Base-by-base conservation (phyloP, 495 filamentous ascomycete species). In the Polyplosphaeria fusca region DNA sequence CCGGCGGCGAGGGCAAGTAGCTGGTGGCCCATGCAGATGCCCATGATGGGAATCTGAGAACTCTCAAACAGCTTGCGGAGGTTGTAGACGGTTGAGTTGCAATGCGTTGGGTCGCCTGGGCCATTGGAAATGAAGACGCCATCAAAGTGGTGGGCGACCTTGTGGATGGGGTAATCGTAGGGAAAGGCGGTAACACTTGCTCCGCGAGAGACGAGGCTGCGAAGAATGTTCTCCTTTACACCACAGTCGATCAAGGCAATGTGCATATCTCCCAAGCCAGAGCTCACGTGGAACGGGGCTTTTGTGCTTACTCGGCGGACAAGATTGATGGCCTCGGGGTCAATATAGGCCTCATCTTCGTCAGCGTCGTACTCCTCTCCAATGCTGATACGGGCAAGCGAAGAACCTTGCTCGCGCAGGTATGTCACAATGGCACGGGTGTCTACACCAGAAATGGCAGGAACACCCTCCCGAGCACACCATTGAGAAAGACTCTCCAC, bases 171-270 rank as follows among this genome's bases (percentile, higher is more conserved):
- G 76, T 89, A 97, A 75, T 96, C 84, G 75, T 86, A 96, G 41
- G 93, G 93, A 76, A 98, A 94, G 51, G 86, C 86, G 20, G 94
- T 97, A 43, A 95, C 86, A 58, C 84, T 88, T 37, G 88, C 84
- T 23, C 91, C 93, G 27, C 93, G 88, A 71, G 76, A 79, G 60
- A 97, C 92, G 58, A 98, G 77, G 68, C 87, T 92, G 61, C 93
- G 87, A 46, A 98, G 83, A 70, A 98, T 98, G 77, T 97, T 98
- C 80, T 98, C 93, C 80, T 98, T 98, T 55, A 98, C 94, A 73
- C 93, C 93, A 70, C 93, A 98, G 75, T 98, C 93, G 70, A 98
- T 85, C 54, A 98, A 81, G 28, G 92, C 93, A 65, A 98, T 82
- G 74, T 98, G 93, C 71, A 86, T 82, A 68, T 87, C 84, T 55